Evolutionary conservation across 768 basidiomycete genomes (phyloP).

Genomic region (Kwoniella botswanensis): DNA sequence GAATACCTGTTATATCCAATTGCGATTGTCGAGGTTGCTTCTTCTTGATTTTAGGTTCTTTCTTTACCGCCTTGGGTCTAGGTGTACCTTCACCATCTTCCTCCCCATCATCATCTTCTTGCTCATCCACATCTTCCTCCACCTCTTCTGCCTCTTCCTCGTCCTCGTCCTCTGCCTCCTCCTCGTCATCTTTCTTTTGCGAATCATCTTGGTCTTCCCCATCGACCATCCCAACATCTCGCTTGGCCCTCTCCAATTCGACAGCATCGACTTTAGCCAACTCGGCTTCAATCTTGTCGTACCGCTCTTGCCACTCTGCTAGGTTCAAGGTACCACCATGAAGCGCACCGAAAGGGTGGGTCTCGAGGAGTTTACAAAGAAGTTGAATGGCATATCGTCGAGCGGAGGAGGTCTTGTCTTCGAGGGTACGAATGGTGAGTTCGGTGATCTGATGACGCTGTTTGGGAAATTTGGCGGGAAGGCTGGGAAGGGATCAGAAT

Average conservation of each 20-base stretch:
- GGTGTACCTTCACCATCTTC: conserved; percentile 28
- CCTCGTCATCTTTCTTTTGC: conserved; percentile 50
- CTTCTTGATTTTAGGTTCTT: conserved; percentile 59
- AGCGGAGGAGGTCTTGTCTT: conserved; percentile 89
- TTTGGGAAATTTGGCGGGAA: conserved; percentile 80
- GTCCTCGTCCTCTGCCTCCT: conserved; percentile 54
- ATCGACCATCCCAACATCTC: conserved; percentile 56
- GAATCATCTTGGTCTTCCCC: conserved; percentile 43
- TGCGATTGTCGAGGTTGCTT: conserved; percentile 58
- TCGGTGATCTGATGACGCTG: conserved; percentile 76
- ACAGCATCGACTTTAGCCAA: conserved; percentile 72
- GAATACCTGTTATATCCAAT: conserved; percentile 71
- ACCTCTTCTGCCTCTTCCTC: conserved; percentile 49
- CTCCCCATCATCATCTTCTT: neutral
- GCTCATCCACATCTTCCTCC: conserved; percentile 52
- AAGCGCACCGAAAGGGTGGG: conserved; percentile 85
- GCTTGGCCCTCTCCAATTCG: conserved; percentile 61
- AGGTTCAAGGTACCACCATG: conserved; percentile 80
- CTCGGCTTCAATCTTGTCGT: conserved; percentile 68
- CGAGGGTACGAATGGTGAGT: conserved; percentile 76
- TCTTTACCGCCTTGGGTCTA: conserved; percentile 41
- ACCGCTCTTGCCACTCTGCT: conserved; percentile 74
- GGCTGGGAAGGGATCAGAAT: conserved; percentile 50
- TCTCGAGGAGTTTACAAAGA: conserved; percentile 73
- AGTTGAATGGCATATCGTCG: conserved; percentile 80